Conservation (phyloP, 257 asterid species). For the Gynochthodes officinalis region DNA sequence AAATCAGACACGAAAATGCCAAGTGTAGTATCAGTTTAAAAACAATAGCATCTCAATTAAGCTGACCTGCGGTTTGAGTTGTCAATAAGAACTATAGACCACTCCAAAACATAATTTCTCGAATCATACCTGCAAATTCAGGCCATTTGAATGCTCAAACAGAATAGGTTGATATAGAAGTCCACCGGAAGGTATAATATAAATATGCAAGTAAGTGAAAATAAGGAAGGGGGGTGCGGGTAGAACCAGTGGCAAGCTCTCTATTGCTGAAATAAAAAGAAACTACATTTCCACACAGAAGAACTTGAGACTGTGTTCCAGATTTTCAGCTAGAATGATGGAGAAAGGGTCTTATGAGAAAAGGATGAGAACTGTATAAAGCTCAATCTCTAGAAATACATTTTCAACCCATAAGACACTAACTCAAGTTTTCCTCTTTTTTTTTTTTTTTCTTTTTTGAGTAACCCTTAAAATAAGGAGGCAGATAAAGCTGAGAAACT, state of each 20-base stretch:
- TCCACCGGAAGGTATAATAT: not conserved
- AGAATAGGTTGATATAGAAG: not conserved
- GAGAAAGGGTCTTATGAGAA: not conserved
- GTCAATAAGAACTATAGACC: constrained; percentile 87
- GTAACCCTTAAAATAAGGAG: not conserved
- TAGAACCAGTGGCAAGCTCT: not conserved
- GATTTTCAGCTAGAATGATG: not conserved
- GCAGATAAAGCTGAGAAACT: constrained; percentile 3
- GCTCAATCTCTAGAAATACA: too few species aligned
- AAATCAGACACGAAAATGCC: constrained; percentile 22
- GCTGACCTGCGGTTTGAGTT: constrained; percentile 86
- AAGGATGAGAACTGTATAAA: not conserved
- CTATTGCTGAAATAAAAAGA: not conserved
- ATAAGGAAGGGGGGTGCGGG: not conserved
- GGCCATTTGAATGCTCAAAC: not conserved
- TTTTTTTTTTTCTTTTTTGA: not conserved
- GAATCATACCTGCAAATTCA: constrained; percentile 64
- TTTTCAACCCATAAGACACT: not conserved
- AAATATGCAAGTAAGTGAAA: not conserved
- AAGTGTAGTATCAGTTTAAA: not conserved
- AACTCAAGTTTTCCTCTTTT: not conserved
- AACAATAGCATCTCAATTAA: constrained; percentile 14
- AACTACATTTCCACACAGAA: not conserved
- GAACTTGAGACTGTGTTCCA: not conserved
- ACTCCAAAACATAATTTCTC: constrained; percentile 76